phyloP scores from a whole-genome alignment of 73 alveolate species.

The Paramecium pentaurelia region DNA sequence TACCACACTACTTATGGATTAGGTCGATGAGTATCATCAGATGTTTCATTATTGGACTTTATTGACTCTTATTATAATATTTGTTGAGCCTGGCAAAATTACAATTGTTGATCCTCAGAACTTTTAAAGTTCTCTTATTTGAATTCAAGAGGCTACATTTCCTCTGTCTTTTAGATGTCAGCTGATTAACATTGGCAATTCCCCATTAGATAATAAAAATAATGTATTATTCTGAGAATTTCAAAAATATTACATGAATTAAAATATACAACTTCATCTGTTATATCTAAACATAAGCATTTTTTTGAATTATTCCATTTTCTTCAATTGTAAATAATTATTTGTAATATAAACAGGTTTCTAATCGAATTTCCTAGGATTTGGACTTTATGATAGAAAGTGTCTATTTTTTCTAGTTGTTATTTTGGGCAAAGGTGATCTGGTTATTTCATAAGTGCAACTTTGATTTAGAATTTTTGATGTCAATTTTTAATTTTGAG shows the following conservation, averaged over 20 bases:
- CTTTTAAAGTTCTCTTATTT: neutral
- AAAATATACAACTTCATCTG: neutral
- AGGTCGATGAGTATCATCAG: neutral
- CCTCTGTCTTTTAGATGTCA: neutral
- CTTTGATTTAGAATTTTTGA: neutral
- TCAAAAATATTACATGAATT: neutral
- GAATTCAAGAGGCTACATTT: neutral
- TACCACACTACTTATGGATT: neutral
- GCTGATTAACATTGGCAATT: neutral
- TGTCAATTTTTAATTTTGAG: neutral
- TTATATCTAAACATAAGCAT: neutral
- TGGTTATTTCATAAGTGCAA: neutral
- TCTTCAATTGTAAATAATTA: neutral
- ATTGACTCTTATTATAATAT: neutral
- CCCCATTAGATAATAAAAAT: neutral
- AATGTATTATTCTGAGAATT: neutral
- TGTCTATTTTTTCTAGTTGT: neutral
- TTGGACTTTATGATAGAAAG: neutral
- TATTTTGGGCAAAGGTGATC: neutral
- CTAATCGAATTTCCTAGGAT: neutral
- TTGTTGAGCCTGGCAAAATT: neutral
- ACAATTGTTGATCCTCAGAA: neutral
- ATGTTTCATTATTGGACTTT: neutral
- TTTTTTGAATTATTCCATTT: constrained; percentile 4
- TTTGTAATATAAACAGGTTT: constrained; percentile 16